Conservation (phyloP, 129 eudicot genomes). For the Saussurea involucrata region DNA sequence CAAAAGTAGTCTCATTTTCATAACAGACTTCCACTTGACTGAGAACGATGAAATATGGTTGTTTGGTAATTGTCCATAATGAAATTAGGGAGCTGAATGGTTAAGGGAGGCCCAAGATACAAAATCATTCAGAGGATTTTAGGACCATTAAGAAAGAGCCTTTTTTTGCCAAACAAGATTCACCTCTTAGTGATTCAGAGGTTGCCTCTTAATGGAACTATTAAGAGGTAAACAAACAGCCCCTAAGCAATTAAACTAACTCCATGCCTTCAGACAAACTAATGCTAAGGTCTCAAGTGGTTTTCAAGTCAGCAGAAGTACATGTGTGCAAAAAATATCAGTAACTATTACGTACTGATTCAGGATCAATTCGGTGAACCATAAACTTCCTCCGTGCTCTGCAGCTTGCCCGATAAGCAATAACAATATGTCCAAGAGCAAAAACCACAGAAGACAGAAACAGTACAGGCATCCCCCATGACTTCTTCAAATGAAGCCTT, state of each 20-base stretch:
- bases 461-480: slow-evolving; percentile 99
- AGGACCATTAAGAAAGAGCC: no score
- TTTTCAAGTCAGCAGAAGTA: background rate
- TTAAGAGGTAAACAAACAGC: no score
- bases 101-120: no score
- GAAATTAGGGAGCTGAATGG: no score
- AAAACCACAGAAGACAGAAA: slow-evolving; percentile 91
- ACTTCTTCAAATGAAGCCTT: slow-evolving; percentile 81
- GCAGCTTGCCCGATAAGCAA: slow-evolving; percentile 92
- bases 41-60: background rate
- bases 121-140: no score
- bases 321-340: background rate
- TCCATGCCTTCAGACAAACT: background rate
- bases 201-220: no score
- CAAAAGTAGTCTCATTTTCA: background rate
- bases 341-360: slow-evolving; percentile 57
- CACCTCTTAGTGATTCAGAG: no score
- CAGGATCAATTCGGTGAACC: slow-evolving; percentile 89
- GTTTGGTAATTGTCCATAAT: no score
- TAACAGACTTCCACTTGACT: background rate
- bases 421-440: slow-evolving; percentile 94
- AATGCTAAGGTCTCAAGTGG: background rate
- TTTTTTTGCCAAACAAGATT: no score
- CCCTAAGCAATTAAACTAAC: background rate
- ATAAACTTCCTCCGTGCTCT: slow-evolving; percentile 85